Conservation (phyloP, 1,139 yeast species). For the Blastobotrys indianensis region DNA sequence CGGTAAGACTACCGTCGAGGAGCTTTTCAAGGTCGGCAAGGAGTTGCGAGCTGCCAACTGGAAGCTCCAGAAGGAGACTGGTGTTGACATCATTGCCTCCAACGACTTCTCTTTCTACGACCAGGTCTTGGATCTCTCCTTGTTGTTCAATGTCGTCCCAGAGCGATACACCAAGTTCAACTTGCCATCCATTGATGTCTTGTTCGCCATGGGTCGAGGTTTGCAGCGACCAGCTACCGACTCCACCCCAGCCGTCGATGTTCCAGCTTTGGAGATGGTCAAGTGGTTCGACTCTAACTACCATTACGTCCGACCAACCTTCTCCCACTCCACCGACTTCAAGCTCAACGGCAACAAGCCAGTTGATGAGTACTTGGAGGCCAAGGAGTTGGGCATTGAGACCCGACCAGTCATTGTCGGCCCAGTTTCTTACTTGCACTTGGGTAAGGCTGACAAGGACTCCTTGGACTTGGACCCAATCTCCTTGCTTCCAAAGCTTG, state of each 20-base stretch:
- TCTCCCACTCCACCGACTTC: conserved; percentile 91
- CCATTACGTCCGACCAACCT: conserved; percentile 99
- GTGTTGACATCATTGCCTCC: conserved; percentile 95
- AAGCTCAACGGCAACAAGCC: conserved; percentile 96
- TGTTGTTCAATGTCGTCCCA: conserved; percentile 92
- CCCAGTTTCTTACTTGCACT: conserved; percentile 88
- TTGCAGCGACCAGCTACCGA: conserved; percentile 95
- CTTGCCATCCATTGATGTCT: conserved; percentile 82
- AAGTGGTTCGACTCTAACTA: conserved; percentile 99
- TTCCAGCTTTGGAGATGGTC: conserved; percentile 98
- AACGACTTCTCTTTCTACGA: conserved; percentile 98
- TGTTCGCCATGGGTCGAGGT: conserved; percentile 99
- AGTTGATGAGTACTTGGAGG: conserved; percentile 95
- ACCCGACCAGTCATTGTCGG: conserved; percentile 97
- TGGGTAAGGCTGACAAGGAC: conserved; percentile 98
- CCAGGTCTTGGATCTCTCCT: conserved; percentile 89
- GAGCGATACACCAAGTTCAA: conserved; percentile 92
- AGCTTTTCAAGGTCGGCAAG: conserved; percentile 86
- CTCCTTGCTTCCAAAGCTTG: conserved; percentile 74
- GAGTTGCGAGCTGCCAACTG: conserved; percentile 94
- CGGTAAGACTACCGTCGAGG: conserved; percentile 85
- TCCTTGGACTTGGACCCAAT: conserved; percentile 93
- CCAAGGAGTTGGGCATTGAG: conserved; percentile 90
- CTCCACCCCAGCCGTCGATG: conserved; percentile 84
- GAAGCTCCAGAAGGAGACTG: conserved; percentile 96